Conservation (phyloP, 768 basidiomycete species). For the Russula ochroleuca region DNA sequence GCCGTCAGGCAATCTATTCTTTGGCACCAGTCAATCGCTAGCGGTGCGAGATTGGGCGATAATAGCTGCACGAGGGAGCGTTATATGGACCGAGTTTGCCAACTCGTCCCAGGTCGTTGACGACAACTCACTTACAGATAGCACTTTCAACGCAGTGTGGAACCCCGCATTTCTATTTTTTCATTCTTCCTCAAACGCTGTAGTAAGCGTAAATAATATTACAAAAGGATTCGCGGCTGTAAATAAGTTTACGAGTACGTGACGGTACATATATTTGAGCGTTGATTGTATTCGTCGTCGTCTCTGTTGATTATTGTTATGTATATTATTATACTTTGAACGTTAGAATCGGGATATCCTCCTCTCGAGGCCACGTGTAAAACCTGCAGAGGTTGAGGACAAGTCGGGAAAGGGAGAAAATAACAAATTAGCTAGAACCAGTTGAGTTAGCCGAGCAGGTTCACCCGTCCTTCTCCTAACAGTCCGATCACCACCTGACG, state of each 20-base stretch:
- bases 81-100: slow-evolving; percentile 53
- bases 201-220: slow-evolving; percentile 41
- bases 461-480: not conserved
- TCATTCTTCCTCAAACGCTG: slow-evolving; percentile 30
- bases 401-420: too few relatives aligned
- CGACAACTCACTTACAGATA: slow-evolving; percentile 45
- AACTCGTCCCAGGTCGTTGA: slow-evolving; percentile 48
- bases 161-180: slow-evolving; percentile 38
- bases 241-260: slow-evolving; percentile 28
- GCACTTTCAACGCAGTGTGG: slow-evolving; percentile 49
- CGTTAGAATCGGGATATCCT: not conserved
- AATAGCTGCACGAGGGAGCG: slow-evolving; percentile 35
- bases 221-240: slow-evolving; percentile 39
- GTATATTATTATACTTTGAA: slow-evolving; percentile 11
- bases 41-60: slow-evolving; percentile 55
- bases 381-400: not conserved
- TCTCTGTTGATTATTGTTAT: slow-evolving; percentile 18
- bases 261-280: not conserved
- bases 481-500: not conserved
- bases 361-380: not conserved
- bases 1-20: slow-evolving; percentile 50
- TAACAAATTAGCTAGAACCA: too few relatives aligned
- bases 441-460: not conserved
- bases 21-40: slow-evolving; percentile 50
- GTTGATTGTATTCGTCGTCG: slow-evolving; percentile 4